Conservation (phyloP, 352 stramenopile genomes). For the Phytophthora rubi region DNA sequence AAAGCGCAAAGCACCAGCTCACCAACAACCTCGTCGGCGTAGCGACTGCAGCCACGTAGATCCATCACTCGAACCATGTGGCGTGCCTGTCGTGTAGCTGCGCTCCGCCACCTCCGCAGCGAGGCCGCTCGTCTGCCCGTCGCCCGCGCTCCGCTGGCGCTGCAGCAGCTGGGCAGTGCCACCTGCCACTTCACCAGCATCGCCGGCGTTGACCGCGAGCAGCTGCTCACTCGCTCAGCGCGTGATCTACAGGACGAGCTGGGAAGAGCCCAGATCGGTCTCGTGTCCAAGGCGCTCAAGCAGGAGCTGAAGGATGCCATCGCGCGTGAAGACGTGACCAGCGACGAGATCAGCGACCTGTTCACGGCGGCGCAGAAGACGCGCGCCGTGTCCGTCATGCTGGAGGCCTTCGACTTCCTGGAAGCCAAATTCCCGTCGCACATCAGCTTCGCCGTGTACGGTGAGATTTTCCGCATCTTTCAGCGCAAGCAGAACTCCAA, state of each 20-base stretch:
- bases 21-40: background rate
- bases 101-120: conserved; percentile 50
- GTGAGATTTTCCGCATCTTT: conserved; percentile 64
- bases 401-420: conserved; percentile 59
- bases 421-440: conserved; percentile 47
- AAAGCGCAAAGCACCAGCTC: conserved; percentile 26
- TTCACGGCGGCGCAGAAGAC: conserved; percentile 67
- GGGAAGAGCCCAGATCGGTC: conserved; percentile 34
- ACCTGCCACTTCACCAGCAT: conserved; percentile 48
- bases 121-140: conserved; percentile 18
- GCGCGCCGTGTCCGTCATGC: conserved; percentile 48
- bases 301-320: conserved; percentile 42
- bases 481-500: conserved; percentile 40
- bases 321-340: conserved; percentile 46
- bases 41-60: conserved; percentile 3
- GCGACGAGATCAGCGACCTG: conserved; percentile 58
- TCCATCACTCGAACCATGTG: conserved; percentile 49
- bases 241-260: conserved; percentile 48
- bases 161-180: conserved; percentile 14
- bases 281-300: conserved; percentile 49
- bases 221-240: conserved; percentile 50
- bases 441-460: conserved; percentile 70
- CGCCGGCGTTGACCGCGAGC: conserved; percentile 50
- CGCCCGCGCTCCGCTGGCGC: conserved; percentile 17
- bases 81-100: conserved; percentile 55